Evolutionary conservation across 1,284 basidiomycete genomes (phyloP).

Genomic region (Athelia psychrophila): DNA sequence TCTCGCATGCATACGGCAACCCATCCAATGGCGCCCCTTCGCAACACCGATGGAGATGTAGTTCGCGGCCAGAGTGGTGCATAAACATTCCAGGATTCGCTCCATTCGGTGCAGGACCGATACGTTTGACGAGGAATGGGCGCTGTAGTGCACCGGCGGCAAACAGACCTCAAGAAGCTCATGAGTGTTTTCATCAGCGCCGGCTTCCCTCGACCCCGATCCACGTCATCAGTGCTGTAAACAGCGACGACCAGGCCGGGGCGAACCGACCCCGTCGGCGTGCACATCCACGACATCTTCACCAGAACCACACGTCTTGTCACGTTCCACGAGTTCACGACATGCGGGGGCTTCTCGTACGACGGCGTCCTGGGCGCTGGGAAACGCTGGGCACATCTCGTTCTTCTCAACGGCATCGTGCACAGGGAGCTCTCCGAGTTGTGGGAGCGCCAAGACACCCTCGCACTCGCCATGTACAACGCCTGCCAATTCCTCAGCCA

Average conservation of each 20-base stretch:
- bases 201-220: constrained; percentile 77
- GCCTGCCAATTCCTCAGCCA: constrained; percentile 97
- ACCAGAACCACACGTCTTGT: constrained; percentile 61
- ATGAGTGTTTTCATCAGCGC: constrained; percentile 58
- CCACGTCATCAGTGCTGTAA: constrained; percentile 74
- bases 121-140: constrained; percentile 98
- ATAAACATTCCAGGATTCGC: constrained; percentile 61
- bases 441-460: constrained; percentile 80
- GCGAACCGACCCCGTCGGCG: constrained; percentile 91
- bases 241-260: constrained; percentile 41
- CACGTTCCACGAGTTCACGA: constrained; percentile 85
- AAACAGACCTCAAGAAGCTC: constrained; percentile 58
- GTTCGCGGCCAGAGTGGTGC: constrained; percentile 90
- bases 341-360: constrained; percentile 98
- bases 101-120: constrained; percentile 53
- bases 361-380: constrained; percentile 98
- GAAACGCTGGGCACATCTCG: constrained; percentile 96
- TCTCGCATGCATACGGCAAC: constrained; percentile 93
- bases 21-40: constrained; percentile 94
- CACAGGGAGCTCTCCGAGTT: constrained; percentile 78
- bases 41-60: constrained; percentile 94
- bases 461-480: constrained; percentile 95
- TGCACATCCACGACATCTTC: constrained; percentile 98
- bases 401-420: constrained; percentile 77
- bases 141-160: constrained; percentile 84